Conservation (phyloP, 2,329 filamentous ascomycete species). For the Colletotrichum limetticola region DNA sequence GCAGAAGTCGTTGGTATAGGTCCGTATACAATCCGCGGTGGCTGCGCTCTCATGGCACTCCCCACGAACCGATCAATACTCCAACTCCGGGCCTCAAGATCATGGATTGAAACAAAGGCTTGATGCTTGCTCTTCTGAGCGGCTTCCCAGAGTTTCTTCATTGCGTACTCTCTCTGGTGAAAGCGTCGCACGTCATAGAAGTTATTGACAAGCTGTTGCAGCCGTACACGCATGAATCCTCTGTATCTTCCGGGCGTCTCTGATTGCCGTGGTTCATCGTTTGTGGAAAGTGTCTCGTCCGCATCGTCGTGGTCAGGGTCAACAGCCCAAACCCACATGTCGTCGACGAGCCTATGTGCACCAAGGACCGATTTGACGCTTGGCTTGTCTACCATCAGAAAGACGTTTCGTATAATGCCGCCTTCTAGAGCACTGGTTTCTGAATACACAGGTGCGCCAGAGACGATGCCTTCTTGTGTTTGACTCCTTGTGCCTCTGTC, state of each 20-base stretch:
- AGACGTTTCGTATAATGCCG: background rate
- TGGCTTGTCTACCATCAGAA: background rate
- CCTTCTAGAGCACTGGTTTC: background rate
- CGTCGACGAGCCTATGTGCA: background rate
- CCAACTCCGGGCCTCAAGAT: background rate
- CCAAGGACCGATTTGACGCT: background rate
- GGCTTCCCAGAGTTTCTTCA: background rate
- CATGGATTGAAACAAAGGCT: background rate
- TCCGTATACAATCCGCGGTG: background rate
- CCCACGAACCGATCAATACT: background rate
- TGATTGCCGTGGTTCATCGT: too few species aligned
- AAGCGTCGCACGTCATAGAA: background rate
- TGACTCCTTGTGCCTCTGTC: background rate
- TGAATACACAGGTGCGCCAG: background rate
- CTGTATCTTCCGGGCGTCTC: background rate
- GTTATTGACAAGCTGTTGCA: slow-evolving; percentile 9
- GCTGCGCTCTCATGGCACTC: background rate
- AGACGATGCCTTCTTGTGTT: background rate
- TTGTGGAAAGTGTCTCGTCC: background rate
- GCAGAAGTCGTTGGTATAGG: background rate
- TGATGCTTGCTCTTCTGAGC: slow-evolving; percentile 3
- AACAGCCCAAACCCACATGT: slow-evolving; percentile 17
- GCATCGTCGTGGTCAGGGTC: background rate
- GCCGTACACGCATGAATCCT: slow-evolving; percentile 4
- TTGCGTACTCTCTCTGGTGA: background rate